Percentiles rank a stretch among this genome's conserved stretches.
phyloP scores from a whole-genome alignment of 148 eudicot species.

The Tetragonia tetragonoides region DNA sequence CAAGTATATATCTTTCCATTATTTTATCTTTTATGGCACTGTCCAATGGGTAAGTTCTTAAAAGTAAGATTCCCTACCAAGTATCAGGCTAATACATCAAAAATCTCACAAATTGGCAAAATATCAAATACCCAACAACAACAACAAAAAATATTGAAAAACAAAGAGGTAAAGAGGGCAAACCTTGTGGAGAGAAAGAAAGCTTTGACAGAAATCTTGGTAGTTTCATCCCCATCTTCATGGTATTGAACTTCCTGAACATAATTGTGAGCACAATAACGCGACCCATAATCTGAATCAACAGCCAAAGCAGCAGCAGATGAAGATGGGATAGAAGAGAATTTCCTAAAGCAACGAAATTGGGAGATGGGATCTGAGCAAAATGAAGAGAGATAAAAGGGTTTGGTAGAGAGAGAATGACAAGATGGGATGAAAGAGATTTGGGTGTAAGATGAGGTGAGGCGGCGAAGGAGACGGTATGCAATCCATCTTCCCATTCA shows the following conservation, averaged over 20 bases:
- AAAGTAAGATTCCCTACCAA: background rate
- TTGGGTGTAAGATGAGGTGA: constrained; percentile 31
- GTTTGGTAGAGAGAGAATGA: background rate
- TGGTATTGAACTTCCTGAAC: constrained; percentile 12
- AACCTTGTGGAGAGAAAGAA: constrained; percentile 72
- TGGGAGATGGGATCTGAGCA: constrained; percentile 27
- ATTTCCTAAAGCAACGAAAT: constrained; percentile 37
- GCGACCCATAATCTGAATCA: constrained; percentile 43
- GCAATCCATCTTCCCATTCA: constrained; percentile 87
- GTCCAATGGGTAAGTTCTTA: background rate
- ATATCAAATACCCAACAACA: background rate
- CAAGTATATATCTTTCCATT: background rate
- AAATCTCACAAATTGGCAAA: background rate
- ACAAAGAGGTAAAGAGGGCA: background rate
- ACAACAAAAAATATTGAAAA: background rate
- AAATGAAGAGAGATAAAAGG: background rate
- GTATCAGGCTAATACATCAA: constrained; percentile 6
- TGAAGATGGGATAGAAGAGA: constrained; percentile 54
- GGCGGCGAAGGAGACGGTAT: constrained; percentile 40
- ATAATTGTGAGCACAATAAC: constrained; percentile 27
- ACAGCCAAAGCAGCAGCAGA: constrained; percentile 31
- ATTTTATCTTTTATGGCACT: too few relatives aligned
- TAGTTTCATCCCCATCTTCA: constrained; percentile 34
- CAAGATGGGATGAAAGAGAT: background rate
- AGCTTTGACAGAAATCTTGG: constrained; percentile 73